Percentiles rank a stretch among this genome's conserved stretches.
Evolutionary conservation across 2,329 filamentous ascomycete species (phyloP).

Genomic region (Colletotrichum sp.): DNA sequence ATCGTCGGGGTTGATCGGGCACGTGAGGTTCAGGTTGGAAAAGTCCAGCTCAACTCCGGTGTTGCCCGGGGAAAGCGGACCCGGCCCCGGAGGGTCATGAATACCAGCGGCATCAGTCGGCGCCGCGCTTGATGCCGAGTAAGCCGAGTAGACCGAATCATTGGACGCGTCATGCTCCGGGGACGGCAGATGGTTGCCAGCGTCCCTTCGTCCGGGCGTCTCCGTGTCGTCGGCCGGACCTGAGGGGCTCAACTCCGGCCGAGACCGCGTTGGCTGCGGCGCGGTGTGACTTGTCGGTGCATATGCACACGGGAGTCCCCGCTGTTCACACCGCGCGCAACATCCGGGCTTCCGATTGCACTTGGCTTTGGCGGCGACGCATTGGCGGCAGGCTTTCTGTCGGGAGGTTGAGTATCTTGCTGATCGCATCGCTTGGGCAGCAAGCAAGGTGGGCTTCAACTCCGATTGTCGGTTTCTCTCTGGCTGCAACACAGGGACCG

Average conservation of each 20-base stretch:
- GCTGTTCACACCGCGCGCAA: conserved; percentile 37
- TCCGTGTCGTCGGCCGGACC: not conserved
- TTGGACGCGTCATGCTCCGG: not conserved
- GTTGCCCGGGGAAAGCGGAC: not conserved
- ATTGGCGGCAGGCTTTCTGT: conserved; percentile 43
- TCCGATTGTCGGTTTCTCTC: not conserved
- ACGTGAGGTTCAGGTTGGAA: conserved; percentile 39
- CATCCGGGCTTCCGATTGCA: conserved; percentile 38
- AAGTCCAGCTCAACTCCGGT: conserved; percentile 33
- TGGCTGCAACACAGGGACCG: not conserved
- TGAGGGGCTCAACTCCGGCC: not conserved
- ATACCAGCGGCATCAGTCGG: not conserved
- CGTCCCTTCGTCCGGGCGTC: not conserved
- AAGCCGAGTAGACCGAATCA: not conserved
- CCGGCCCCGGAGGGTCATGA: not conserved
- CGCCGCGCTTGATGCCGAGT: not conserved
- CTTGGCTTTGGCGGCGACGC: conserved; percentile 41
- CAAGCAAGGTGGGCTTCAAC: not conserved
- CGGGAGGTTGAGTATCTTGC: conserved; percentile 40
- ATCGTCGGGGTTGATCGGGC: conserved; percentile 50
- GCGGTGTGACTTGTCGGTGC: conserved; percentile 7
- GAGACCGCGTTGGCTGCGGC: not conserved
- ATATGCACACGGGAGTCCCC: conserved; percentile 35
- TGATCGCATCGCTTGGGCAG: not conserved
- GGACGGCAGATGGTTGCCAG: not conserved